phyloP scores from a whole-genome alignment of 352 stramenopile genomes.

The Globisporangium paroecandrum region DNA sequence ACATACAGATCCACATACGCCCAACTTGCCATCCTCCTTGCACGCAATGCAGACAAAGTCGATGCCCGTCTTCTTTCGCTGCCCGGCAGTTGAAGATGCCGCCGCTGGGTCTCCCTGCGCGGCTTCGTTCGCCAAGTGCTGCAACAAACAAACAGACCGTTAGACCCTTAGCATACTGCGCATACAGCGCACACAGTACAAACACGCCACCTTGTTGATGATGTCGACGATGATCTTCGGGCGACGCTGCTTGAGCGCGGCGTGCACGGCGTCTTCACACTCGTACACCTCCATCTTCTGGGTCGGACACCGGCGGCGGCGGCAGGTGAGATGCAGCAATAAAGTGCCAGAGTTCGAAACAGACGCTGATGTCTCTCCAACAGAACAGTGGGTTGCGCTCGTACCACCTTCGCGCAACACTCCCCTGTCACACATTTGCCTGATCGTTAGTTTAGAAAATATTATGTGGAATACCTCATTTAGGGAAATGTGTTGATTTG shows the following conservation, averaged over 20 bases:
- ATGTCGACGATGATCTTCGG: slow-evolving; percentile 63
- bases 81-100: slow-evolving; percentile 1
- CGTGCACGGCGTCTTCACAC: slow-evolving; percentile 78
- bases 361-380: slow-evolving; percentile 5
- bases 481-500: no score
- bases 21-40: slow-evolving; percentile 39
- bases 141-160: slow-evolving; percentile 5
- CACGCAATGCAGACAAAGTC: slow-evolving; percentile 82
- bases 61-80: slow-evolving; percentile 24
- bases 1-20: slow-evolving; percentile 11
- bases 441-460: background rate
- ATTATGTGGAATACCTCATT: no score
- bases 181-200: background rate
- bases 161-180: background rate
- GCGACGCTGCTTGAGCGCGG: slow-evolving; percentile 64
- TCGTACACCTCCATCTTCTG: slow-evolving; percentile 64
- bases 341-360: background rate
- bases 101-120: slow-evolving; percentile 20
- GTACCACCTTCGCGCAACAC: slow-evolving; percentile 27
- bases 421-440: slow-evolving; percentile 1
- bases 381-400: background rate
- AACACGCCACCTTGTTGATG: slow-evolving; percentile 61
- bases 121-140: slow-evolving; percentile 53
- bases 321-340: background rate
- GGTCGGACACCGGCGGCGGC: background rate